Conservation (phyloP, 305 asterid genomes). For the Rubia tinctorum region DNA sequence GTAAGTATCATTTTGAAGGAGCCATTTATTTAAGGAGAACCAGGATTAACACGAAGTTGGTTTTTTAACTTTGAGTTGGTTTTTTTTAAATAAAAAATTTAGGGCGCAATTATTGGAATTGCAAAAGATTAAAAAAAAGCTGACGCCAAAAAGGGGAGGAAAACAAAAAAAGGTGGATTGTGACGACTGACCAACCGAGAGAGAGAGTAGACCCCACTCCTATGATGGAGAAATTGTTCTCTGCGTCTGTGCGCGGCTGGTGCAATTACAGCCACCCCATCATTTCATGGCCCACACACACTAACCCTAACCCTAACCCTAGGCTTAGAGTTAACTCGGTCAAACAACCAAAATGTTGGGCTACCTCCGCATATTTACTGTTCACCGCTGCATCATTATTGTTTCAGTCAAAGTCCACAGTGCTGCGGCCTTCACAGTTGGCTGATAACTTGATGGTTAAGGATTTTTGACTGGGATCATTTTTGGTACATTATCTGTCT, state of each 20-base stretch:
- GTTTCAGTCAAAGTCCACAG: too few species aligned
- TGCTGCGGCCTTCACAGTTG: too few species aligned
- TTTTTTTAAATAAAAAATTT: too few species aligned
- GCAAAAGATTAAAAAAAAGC: not conserved
- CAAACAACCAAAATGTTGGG: slow-evolving; percentile 2
- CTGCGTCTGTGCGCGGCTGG: not conserved
- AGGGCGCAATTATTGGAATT: not conserved
- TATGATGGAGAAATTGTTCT: not conserved
- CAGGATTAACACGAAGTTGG: too few species aligned
- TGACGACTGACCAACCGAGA: slow-evolving; percentile 8
- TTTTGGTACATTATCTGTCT: too few species aligned
- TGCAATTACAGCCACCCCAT: not conserved
- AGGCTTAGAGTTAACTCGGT: not conserved
- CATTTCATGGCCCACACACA: not conserved
- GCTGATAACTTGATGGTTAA: too few species aligned
- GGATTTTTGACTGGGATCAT: too few species aligned
- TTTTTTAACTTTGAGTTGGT: too few species aligned
- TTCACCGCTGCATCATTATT: too few species aligned
- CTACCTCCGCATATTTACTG: not conserved
- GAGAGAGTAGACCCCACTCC: not conserved
- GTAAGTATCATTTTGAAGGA: too few species aligned
- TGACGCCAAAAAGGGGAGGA: not conserved
- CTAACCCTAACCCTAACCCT: not conserved
- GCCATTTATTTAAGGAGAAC: too few species aligned
- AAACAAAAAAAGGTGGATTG: slow-evolving; percentile 6